phyloP scores from a whole-genome alignment of 257 asterid species.

The Nemophila menziesii region DNA sequence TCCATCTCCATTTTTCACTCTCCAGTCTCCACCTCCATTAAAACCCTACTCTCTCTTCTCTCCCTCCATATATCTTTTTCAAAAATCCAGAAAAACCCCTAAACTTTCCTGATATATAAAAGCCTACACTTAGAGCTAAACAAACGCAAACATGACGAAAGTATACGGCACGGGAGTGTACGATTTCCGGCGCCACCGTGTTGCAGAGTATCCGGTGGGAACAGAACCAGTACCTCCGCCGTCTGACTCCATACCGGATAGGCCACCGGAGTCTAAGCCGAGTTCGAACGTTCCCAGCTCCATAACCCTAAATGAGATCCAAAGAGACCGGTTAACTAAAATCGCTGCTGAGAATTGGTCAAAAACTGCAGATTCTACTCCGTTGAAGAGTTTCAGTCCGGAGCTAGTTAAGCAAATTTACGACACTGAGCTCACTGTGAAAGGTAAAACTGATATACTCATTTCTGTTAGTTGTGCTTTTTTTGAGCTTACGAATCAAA shows the following conservation, averaged over 20 bases:
- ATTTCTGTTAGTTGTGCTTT: not conserved
- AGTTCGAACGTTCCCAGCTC: constrained; percentile 48
- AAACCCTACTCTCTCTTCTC: constrained; percentile 10
- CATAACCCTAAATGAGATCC: constrained; percentile 80
- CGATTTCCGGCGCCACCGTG: constrained; percentile 87
- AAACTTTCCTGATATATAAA: not conserved
- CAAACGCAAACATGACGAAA: constrained; percentile 32
- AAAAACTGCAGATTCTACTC: constrained; percentile 32
- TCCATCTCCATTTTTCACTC: too few relatives aligned
- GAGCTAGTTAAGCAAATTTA: constrained; percentile 76
- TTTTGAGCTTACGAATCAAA: not conserved
- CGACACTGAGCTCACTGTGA: constrained; percentile 64
- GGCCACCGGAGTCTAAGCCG: constrained; percentile 47
- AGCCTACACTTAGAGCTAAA: not conserved
- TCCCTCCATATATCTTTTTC: constrained; percentile 11
- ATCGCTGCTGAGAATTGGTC: constrained; percentile 81
- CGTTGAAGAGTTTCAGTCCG: constrained; percentile 54
- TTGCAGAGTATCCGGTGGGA: constrained; percentile 86
- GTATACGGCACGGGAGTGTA: constrained; percentile 75
- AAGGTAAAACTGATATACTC: constrained; percentile 26
- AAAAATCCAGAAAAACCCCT: not conserved
- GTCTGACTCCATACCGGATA: constrained; percentile 20
- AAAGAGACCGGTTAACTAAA: constrained; percentile 75
- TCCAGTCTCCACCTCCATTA: too few relatives aligned
- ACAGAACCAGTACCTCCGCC: constrained; percentile 25